Evolutionary conservation across 2,329 filamentous ascomycete species (phyloP).

Genomic region (Davidsoniella eucalypti): DNA sequence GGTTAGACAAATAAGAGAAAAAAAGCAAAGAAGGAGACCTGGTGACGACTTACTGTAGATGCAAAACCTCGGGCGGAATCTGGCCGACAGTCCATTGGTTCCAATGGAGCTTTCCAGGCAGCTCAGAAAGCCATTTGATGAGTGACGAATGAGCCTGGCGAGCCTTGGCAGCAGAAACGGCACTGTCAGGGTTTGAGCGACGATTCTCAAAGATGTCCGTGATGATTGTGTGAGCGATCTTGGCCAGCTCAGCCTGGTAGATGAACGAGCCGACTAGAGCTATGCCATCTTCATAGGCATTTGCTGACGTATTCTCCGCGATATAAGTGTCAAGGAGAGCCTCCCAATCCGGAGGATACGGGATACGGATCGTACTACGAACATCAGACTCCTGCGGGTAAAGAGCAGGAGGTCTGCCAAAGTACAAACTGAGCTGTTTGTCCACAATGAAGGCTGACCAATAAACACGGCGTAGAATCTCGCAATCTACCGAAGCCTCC

Average conservation of each 20-base stretch:
- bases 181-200: slow-evolving; percentile 23
- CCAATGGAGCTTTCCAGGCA: slow-evolving; percentile 32
- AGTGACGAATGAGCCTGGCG: slow-evolving; percentile 30
- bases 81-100: slow-evolving; percentile 33
- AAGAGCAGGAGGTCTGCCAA: slow-evolving; percentile 32
- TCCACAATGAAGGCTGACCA: slow-evolving; percentile 34
- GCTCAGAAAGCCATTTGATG: slow-evolving; percentile 28
- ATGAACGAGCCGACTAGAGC: slow-evolving; percentile 28
- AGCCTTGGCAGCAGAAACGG: slow-evolving; percentile 26
- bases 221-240: slow-evolving; percentile 33
- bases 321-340: slow-evolving; percentile 31
- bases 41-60: slow-evolving; percentile 22
- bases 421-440: slow-evolving; percentile 34
- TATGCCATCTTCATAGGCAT: slow-evolving; percentile 30
- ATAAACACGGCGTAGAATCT: slow-evolving; percentile 31
- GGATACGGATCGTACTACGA: slow-evolving; percentile 29
- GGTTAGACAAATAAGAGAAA: neutral
- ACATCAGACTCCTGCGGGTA: slow-evolving; percentile 34
- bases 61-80: slow-evolving; percentile 29
- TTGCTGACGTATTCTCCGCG: slow-evolving; percentile 26
- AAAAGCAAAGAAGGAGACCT: neutral
- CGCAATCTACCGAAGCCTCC: slow-evolving; percentile 26
- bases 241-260: slow-evolving; percentile 30
- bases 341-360: slow-evolving; percentile 33
- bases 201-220: slow-evolving; percentile 34